phyloP scores from a whole-genome alignment of 106 monocot genomes.

The Ottelia alismoides region DNA sequence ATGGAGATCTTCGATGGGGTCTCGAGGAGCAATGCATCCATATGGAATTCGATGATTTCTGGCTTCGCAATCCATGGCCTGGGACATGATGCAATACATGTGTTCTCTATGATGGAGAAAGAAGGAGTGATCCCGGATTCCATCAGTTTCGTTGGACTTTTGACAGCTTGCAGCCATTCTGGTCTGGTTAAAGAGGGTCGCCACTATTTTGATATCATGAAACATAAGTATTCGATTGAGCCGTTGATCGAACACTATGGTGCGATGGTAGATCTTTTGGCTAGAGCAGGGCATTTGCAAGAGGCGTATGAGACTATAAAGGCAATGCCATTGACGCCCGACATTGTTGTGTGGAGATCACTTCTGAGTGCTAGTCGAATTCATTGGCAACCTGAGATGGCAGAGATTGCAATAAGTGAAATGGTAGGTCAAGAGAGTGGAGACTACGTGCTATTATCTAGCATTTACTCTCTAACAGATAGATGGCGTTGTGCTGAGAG shows the following conservation, averaged over 20 bases:
- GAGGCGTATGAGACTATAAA: constrained; percentile 24
- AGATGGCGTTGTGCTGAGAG: constrained; percentile 20
- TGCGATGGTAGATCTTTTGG: constrained; percentile 27
- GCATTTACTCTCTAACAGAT: constrained; percentile 18
- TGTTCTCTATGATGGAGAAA: constrained; percentile 27
- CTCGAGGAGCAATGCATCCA: constrained; percentile 10
- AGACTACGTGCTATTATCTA: constrained; percentile 38
- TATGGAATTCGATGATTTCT: constrained; percentile 55
- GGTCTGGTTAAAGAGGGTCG: constrained; percentile 29
- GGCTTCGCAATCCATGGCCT: constrained; percentile 39
- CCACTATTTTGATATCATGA: constrained; percentile 21
- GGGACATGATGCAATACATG: constrained; percentile 8
- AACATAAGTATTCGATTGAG: constrained; percentile 12
- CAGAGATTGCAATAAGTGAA: constrained; percentile 9
- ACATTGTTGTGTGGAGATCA: constrained; percentile 28
- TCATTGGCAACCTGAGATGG: constrained; percentile 10
- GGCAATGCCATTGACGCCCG: constrained; percentile 27
- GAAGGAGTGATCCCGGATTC: constrained; percentile 23
- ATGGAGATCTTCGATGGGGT: constrained; percentile 13
- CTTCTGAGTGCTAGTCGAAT: constrained; percentile 35
- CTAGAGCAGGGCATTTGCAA: constrained; percentile 24
- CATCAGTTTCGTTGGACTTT: constrained; percentile 27
- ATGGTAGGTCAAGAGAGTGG: constrained; percentile 16
- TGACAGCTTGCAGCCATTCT: constrained; percentile 44
- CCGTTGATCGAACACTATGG: constrained; percentile 39